These are phyloP conservation scores for Veloboletus limbatus DNA, from an alignment of 1,284 basidiomycete genomes.

Conservation along the genomic window DNA sequence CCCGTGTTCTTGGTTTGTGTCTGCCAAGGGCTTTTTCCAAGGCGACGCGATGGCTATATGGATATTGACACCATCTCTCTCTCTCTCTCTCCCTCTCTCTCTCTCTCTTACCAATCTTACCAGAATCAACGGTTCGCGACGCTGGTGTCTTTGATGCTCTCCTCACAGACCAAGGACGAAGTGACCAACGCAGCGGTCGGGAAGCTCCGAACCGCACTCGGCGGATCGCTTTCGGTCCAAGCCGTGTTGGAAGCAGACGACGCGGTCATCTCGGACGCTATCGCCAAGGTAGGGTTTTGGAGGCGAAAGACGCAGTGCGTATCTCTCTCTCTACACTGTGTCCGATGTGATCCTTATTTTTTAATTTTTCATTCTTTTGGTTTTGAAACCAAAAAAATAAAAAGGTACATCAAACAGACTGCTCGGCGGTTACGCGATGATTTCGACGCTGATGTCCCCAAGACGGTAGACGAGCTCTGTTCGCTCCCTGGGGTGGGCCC, in stretches of 20 bases:
- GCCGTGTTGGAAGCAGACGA: slow-evolving; percentile 67
- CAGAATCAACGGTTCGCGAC: slow-evolving; percentile 81
- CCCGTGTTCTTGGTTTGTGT: too few species aligned
- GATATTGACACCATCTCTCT: too few species aligned
- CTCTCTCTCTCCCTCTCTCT: too few species aligned
- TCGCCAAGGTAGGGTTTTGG: slow-evolving; percentile 94
- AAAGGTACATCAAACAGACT: slow-evolving; percentile 75
- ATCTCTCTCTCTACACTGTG: not conserved
- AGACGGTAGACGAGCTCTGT: slow-evolving; percentile 83
- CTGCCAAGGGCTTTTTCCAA: too few species aligned
- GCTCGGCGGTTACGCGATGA: slow-evolving; percentile 67
- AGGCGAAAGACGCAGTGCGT: slow-evolving; percentile 76
- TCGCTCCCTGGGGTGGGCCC: slow-evolving; percentile 86
- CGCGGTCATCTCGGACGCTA: slow-evolving; percentile 64
- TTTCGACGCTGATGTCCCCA: slow-evolving; percentile 79
- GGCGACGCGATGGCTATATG: too few species aligned
- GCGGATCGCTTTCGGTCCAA: slow-evolving; percentile 77
- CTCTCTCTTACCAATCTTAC: not conserved
- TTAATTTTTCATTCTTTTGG: too few species aligned
- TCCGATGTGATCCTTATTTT: too few species aligned
- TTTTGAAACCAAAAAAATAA: slow-evolving; percentile 31
- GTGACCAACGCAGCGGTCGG: slow-evolving; percentile 83
- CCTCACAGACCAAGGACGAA: slow-evolving; percentile 93
- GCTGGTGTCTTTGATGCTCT: slow-evolving; percentile 92
- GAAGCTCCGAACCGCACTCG: slow-evolving; percentile 71